A percentile compares a stretch with the other conserved stretches of the same genome.
Conservation (phyloP, 495 filamentous ascomycete species). For the Acidiella bohemica region DNA sequence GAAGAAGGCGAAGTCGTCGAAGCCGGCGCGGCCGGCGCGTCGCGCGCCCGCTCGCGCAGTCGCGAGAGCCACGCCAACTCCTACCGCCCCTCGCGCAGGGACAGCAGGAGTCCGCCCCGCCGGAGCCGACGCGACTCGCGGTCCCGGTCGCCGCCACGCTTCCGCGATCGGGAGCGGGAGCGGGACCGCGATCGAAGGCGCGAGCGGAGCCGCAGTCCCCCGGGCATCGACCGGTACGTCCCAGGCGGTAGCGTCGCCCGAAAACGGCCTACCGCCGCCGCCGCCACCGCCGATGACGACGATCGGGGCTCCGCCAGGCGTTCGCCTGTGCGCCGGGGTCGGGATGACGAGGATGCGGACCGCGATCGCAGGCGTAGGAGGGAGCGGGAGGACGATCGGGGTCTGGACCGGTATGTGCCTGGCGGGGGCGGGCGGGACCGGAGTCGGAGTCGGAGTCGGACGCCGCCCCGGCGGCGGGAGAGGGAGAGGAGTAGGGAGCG, state of each 20-base stretch:
- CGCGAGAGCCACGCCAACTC: conserved; percentile 3
- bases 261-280: not conserved
- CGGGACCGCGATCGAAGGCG: not conserved
- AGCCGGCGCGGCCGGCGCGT: not conserved
- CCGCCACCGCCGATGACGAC: not conserved
- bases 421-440: conserved; percentile 13
- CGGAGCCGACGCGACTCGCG: conserved; percentile 10
- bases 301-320: not conserved
- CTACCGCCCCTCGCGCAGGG: conserved; percentile 7
- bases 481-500: conserved; percentile 20
- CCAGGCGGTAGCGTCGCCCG: conserved; percentile 16
- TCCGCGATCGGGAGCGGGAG: conserved; percentile 5
- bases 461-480: conserved; percentile 17
- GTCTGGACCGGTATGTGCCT: conserved; percentile 27
- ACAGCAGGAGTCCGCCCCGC: conserved; percentile 13
- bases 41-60: conserved; percentile 8
- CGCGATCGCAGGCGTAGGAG: not conserved
- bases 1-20: conserved; percentile 19
- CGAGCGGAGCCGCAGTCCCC: conserved; percentile 17
- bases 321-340: not conserved
- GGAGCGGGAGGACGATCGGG: conserved; percentile 1
- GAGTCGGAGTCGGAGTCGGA: conserved; percentile 17
- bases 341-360: not conserved
- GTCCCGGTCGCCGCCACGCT: conserved; percentile 14
- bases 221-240: conserved; percentile 26